Conservation (phyloP, 1,139 yeast genomes). For the Kodamaea ohmeri region DNA sequence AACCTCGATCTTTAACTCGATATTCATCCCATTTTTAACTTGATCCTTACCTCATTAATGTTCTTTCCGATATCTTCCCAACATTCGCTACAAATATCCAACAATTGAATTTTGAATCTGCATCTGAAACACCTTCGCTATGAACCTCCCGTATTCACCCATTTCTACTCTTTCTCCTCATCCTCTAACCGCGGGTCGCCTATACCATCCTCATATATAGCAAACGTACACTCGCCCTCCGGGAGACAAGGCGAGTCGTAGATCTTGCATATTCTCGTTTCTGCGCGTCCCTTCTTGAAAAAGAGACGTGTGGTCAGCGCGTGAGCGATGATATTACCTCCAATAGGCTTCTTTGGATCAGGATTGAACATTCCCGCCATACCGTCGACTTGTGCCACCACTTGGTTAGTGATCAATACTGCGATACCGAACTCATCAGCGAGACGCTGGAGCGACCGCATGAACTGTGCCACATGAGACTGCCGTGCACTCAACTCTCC, state of each 20-base stretch:
- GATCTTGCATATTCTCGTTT: constrained; percentile 88
- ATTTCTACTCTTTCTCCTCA: constrained; percentile 17
- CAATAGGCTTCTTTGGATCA: constrained; percentile 98
- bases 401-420: constrained; percentile 97
- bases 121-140: too few relatives aligned
- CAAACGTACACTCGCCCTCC: constrained; percentile 92
- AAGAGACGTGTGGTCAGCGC: constrained; percentile 91
- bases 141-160: not conserved
- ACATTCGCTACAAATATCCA: too few relatives aligned
- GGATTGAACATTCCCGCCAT: constrained; percentile 79
- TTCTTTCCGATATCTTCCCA: too few relatives aligned
- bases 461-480: constrained; percentile 87
- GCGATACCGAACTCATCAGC: constrained; percentile 99
- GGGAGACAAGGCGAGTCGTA: constrained; percentile 96
- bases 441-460: constrained; percentile 85
- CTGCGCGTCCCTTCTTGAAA: constrained; percentile 86
- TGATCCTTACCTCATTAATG: too few relatives aligned
- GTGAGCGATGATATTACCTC: constrained; percentile 97
- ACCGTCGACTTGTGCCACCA: constrained; percentile 97
- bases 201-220: constrained; percentile 94
- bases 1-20: too few relatives aligned
- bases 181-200: constrained; percentile 92
- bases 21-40: too few relatives aligned
- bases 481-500: constrained; percentile 97
- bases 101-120: too few relatives aligned